Evolutionary conservation across 208 protist species (phyloP), one percentile per base, ranked within the genome.

Genomic region (Borovskyia barvae): DNA sequence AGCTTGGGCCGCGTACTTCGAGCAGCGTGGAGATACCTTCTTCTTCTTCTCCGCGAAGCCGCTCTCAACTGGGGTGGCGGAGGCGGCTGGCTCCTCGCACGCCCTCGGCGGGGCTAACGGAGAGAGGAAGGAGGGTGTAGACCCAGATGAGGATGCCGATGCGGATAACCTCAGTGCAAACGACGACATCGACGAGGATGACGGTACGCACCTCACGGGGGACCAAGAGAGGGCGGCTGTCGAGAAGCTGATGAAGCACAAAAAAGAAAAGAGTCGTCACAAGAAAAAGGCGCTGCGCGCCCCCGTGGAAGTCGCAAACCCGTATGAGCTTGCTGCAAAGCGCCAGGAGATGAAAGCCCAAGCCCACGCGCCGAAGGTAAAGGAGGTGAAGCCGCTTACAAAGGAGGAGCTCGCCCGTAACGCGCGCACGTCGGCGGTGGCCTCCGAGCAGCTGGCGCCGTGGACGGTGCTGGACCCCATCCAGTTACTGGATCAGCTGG

Each of bases 1-100:
- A 25, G 79, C 64, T 33, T 99, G 98, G 98, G 92, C 94, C 24
- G 63, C 51, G 15, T 99, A 99, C 72, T 97, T 99, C 54, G 50
- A 69, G 20, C 35, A 37, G 1, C 50, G 92, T 26, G 79, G 74
- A 15, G 90, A 97, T 40, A 33, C 61, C 1, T 98, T 93, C 59
- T 78, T 95, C 59, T 99, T 98, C 69, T 99, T 98, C 63, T 90
- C 86, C 6, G 85, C 88, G n/a, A 61, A 77, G 32, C 71, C 80
- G 26, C 63, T 74, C 42, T 60, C 84, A 15, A 53, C 50, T 1
- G 19, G 59, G 24, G 48, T 32, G 3, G 55, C 28, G 4, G 65
- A 69, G 24, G 33, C 14, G 17, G 66, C 54, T 41, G 49, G 61
- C n/a, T 39, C 53, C 29, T 75, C 56, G 20, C 15, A 35, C 6